Percentiles rank a stretch among this genome's conserved stretches.
These are phyloP conservation scores for Emergomyces africanus DNA, from an alignment of 2,329 filamentous ascomycete genomes.

Conservation along the genomic window DNA sequence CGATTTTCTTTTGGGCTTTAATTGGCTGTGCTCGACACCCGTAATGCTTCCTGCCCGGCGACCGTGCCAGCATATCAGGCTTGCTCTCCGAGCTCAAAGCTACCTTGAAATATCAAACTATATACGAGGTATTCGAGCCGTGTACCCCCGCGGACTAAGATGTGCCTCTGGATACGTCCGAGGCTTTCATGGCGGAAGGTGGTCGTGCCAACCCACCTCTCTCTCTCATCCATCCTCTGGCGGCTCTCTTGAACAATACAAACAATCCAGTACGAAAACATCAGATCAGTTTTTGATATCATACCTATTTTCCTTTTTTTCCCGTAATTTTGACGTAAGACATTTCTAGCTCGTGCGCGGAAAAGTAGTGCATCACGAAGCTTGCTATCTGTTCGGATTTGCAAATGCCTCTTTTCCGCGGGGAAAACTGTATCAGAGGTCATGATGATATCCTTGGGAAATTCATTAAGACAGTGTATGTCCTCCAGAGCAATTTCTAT, in stretches of 20 bases:
- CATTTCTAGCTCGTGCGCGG: slow-evolving; percentile 47
- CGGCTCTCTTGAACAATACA: slow-evolving; percentile 30
- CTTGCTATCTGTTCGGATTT: slow-evolving; percentile 60
- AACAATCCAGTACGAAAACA: slow-evolving; percentile 30
- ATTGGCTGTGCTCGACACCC: neutral
- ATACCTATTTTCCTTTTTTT: neutral
- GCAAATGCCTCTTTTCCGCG: slow-evolving; percentile 64
- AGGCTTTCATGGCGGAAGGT: slow-evolving; percentile 2
- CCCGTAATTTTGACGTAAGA: slow-evolving; percentile 25
- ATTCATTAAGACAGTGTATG: slow-evolving; percentile 57
- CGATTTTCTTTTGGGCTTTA: neutral
- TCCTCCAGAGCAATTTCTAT: slow-evolving; percentile 51
- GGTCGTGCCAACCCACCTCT: slow-evolving; percentile 12
- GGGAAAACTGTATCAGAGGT: slow-evolving; percentile 62
- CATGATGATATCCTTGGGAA: slow-evolving; percentile 64
- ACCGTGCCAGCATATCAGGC: neutral
- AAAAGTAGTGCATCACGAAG: slow-evolving; percentile 58
- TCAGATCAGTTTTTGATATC: neutral
- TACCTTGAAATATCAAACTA: slow-evolving; percentile 29
- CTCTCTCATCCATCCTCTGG: slow-evolving; percentile 8
- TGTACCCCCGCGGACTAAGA: neutral
- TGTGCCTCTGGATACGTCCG: slow-evolving; percentile 2
- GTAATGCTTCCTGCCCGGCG: slow-evolving; percentile 14
- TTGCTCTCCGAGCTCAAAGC: slow-evolving; percentile 18
- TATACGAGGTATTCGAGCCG: slow-evolving; percentile 14